Evolutionary conservation across 2,329 filamentous ascomycete genomes (phyloP).

Genomic region (Dactylellina sp.): DNA sequence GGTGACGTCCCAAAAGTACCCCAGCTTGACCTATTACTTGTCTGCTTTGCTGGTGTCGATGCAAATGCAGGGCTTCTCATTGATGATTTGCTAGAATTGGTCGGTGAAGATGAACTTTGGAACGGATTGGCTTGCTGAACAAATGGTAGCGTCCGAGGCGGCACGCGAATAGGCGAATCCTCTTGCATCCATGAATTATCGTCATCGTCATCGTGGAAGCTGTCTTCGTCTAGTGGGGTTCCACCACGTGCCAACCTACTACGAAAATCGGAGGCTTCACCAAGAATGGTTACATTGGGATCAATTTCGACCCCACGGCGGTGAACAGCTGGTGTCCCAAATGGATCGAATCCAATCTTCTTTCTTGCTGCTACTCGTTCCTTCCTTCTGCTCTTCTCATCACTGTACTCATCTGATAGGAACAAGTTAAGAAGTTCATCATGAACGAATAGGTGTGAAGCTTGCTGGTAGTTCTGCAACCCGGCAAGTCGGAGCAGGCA

Average conservation of each 20-base stretch:
- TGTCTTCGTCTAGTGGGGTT: slow-evolving; percentile 48
- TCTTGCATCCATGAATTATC: slow-evolving; percentile 55
- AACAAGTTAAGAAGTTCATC: slow-evolving; percentile 93
- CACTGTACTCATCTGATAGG: slow-evolving; percentile 65
- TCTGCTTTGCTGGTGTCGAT: slow-evolving; percentile 31
- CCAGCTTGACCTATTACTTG: slow-evolving; percentile 28
- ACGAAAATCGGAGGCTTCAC: slow-evolving; percentile 46
- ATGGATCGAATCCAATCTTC: slow-evolving; percentile 61
- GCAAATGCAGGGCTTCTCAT: slow-evolving; percentile 42
- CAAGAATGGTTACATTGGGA: slow-evolving; percentile 44
- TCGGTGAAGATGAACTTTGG: slow-evolving; percentile 34
- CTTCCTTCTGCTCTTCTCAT: slow-evolving; percentile 50
- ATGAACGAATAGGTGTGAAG: slow-evolving; percentile 86
- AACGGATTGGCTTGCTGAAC: slow-evolving; percentile 43
- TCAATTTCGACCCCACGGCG: slow-evolving; percentile 51
- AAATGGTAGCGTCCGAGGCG: slow-evolving; percentile 40
- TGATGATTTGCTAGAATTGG: slow-evolving; percentile 43
- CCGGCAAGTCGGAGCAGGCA: slow-evolving; percentile 87
- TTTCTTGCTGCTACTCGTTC: slow-evolving; percentile 59
- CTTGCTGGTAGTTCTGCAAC: slow-evolving; percentile 91
- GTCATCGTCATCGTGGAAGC: slow-evolving; percentile 52
- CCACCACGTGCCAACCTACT: slow-evolving; percentile 43
- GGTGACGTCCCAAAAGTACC: slow-evolving; percentile 35
- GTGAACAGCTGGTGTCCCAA: slow-evolving; percentile 56
- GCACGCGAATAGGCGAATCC: slow-evolving; percentile 51